Evolutionary conservation across 176 grass and related monocot species (phyloP).

Genomic region (Microstegium vimineum): DNA sequence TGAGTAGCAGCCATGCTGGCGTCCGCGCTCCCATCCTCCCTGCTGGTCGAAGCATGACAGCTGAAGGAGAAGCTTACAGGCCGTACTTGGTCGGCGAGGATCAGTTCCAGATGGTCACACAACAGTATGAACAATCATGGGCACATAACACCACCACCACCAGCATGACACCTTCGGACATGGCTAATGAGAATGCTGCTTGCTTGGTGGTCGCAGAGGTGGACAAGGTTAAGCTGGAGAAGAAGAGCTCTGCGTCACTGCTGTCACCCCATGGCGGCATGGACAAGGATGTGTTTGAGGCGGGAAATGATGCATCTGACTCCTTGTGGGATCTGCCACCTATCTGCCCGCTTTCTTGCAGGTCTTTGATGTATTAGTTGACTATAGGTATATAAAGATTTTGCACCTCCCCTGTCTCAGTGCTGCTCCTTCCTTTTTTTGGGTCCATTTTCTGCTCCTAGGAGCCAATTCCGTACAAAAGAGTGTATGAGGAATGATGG

Average conservation of each 20-base stretch:
- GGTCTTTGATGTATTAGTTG: constrained; percentile 46
- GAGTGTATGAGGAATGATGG: constrained; percentile 43
- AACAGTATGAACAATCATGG: constrained; percentile 30
- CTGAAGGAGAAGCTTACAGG: constrained; percentile 30
- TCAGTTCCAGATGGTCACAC: constrained; percentile 21
- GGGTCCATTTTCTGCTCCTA: constrained; percentile 29
- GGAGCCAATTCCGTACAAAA: constrained; percentile 47
- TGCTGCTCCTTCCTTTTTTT: not conserved
- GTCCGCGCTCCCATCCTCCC: not conserved
- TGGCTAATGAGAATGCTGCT: not conserved
- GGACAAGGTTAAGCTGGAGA: constrained; percentile 45
- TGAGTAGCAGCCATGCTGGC: constrained; percentile 11
- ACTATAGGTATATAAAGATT: constrained; percentile 5
- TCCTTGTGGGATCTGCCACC: constrained; percentile 59
- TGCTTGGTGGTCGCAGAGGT: constrained; percentile 6
- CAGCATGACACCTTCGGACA: not conserved
- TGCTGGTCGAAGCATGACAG: not conserved
- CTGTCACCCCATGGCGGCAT: constrained; percentile 15
- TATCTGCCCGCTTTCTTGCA: constrained; percentile 48
- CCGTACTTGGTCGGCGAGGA: constrained; percentile 18
- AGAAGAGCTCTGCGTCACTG: constrained; percentile 33
- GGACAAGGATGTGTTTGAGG: constrained; percentile 29
- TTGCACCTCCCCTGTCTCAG: not conserved
- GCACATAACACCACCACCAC: constrained; percentile 16
- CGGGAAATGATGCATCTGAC: constrained; percentile 40